Conservation (phyloP, 2,329 filamentous ascomycete genomes). For the Arthrobotrys musiformis region DNA sequence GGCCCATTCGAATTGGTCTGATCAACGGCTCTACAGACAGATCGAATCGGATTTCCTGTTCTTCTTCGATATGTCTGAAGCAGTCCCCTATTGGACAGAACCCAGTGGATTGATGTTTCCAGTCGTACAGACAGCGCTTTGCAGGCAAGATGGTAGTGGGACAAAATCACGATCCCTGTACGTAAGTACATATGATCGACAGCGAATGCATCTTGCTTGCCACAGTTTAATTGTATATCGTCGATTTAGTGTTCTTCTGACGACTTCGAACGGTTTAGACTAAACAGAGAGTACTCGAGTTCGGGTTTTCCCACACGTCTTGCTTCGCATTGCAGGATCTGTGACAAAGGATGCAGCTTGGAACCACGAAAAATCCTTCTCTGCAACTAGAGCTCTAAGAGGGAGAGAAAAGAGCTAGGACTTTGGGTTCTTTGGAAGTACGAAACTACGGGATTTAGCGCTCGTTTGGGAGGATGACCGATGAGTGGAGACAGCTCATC, state of each 20-base stretch:
- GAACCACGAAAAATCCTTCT: not conserved
- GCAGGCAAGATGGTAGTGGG: not conserved
- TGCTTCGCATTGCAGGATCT: constrained; percentile 9
- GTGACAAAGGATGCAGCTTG: not conserved
- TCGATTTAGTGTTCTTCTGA: not conserved
- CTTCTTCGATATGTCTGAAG: not conserved
- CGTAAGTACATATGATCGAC: constrained; percentile 7
- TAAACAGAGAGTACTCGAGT: not conserved
- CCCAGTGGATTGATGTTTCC: not conserved
- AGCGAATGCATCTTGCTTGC: constrained; percentile 13
- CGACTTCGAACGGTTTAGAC: not conserved
- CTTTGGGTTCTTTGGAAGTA: not conserved
- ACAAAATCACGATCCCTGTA: not conserved
- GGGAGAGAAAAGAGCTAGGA: not conserved
- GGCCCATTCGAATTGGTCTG: not conserved
- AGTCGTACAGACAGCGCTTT: not conserved
- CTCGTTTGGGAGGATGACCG: not conserved
- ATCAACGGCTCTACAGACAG: constrained; percentile 1
- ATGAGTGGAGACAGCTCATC: constrained; percentile 4
- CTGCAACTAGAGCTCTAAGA: not conserved
- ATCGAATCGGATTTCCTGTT: too few species aligned
- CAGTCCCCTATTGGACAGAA: not conserved
- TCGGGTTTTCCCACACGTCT: not conserved
- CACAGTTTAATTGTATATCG: constrained; percentile 6
- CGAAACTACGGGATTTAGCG: not conserved